Evolutionary conservation across 2,329 filamentous ascomycete genomes (phyloP).

Genomic region (Zalaria sp.): DNA sequence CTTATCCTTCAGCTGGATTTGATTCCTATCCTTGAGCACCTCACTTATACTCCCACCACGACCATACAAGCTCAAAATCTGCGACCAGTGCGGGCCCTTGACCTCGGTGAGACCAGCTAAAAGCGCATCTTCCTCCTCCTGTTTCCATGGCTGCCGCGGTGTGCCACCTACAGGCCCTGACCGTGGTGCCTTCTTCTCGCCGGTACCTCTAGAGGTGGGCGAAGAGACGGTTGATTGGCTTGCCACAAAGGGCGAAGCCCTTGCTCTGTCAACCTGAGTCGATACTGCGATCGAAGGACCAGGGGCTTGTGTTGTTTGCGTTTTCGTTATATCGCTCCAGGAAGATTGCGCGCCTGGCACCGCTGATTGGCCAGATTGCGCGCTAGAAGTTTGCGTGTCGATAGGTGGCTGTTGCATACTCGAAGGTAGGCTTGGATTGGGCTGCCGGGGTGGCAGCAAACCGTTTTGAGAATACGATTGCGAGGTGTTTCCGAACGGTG

Average conservation of each 20-base stretch:
- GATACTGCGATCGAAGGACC: too few relatives aligned
- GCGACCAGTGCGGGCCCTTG: conserved; percentile 85
- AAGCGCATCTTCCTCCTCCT: conserved; percentile 77
- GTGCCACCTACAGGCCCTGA: neutral
- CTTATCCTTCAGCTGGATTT: conserved; percentile 88
- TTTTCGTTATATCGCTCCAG: too few relatives aligned
- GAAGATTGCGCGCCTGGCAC: too few relatives aligned
- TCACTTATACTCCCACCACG: conserved; percentile 66
- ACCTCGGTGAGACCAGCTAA: conserved; percentile 82
- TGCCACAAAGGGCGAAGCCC: neutral
- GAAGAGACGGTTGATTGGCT: neutral
- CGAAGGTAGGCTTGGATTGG: too few relatives aligned
- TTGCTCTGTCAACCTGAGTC: neutral
- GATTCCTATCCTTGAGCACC: conserved; percentile 74
- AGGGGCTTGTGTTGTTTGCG: too few relatives aligned
- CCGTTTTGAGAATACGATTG: too few relatives aligned
- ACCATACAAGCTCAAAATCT: conserved; percentile 76
- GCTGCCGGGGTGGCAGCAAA: too few relatives aligned
- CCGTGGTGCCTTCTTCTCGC: conserved; percentile 27
- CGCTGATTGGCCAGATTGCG: too few relatives aligned
- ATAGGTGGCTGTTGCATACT: too few relatives aligned
- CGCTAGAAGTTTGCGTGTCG: too few relatives aligned
- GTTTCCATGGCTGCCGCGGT: conserved; percentile 62
- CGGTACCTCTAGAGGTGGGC: conserved; percentile 15
- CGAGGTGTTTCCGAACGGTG: too few relatives aligned